Evolutionary conservation across 2,329 filamentous ascomycete genomes (phyloP).

Genomic region (Fusarium equiseti): DNA sequence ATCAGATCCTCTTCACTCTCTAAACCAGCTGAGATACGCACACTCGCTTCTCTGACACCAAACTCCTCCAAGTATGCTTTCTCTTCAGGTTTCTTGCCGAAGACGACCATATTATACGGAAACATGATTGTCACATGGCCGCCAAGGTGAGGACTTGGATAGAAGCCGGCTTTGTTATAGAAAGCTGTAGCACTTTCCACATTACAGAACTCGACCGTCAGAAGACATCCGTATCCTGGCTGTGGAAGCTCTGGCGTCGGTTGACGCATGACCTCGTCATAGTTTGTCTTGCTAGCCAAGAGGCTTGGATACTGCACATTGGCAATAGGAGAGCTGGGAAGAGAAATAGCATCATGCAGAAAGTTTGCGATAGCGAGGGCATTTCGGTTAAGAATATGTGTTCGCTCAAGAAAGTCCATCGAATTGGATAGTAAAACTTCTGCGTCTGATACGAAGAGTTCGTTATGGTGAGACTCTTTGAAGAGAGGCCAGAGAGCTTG

Average conservation of each 20-base stretch:
- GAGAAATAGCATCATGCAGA: slow-evolving; percentile 49
- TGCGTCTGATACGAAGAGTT: slow-evolving; percentile 62
- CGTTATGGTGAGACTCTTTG: slow-evolving; percentile 54
- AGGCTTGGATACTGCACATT: slow-evolving; percentile 60
- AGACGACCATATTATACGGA: slow-evolving; percentile 61
- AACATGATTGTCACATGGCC: slow-evolving; percentile 64
- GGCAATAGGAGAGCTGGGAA: slow-evolving; percentile 53
- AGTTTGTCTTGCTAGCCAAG: slow-evolving; percentile 49
- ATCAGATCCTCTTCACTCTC: slow-evolving; percentile 59
- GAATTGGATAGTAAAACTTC: slow-evolving; percentile 60
- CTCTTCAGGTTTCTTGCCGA: slow-evolving; percentile 55
- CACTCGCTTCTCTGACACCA: slow-evolving; percentile 56
- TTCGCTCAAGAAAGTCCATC: slow-evolving; percentile 57
- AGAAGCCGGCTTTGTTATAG: slow-evolving; percentile 62
- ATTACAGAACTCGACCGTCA: slow-evolving; percentile 64
- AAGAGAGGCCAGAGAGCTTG: slow-evolving; percentile 50
- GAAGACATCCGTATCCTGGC: slow-evolving; percentile 67
- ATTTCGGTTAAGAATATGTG: slow-evolving; percentile 57
- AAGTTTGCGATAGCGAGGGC: slow-evolving; percentile 57
- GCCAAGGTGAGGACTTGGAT: slow-evolving; percentile 66
- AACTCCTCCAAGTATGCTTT: slow-evolving; percentile 53
- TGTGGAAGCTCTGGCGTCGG: slow-evolving; percentile 58
- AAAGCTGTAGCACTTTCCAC: slow-evolving; percentile 58
- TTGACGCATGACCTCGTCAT: slow-evolving; percentile 53
- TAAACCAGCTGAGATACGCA: slow-evolving; percentile 62